Evolutionary conservation across 768 basidiomycete genomes (phyloP).

Genomic region (Boletellus ananiceps): DNA sequence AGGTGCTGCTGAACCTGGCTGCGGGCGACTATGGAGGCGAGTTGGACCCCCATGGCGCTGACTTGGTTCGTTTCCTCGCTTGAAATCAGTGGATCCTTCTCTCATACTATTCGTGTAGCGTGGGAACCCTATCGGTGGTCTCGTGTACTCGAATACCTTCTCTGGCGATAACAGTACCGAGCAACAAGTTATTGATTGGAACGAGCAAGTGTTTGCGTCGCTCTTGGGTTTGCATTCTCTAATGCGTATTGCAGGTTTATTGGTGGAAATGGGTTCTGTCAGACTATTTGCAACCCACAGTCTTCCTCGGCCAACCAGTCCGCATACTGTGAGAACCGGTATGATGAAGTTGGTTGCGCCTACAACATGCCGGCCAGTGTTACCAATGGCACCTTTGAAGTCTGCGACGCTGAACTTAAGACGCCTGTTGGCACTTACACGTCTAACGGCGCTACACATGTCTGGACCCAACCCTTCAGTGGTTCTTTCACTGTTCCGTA

Average conservation of each 20-base stretch:
- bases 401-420: constrained; percentile 63
- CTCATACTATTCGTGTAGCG: constrained; percentile 36
- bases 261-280: constrained; percentile 59
- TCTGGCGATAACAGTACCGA: constrained; percentile 41
- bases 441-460: constrained; percentile 36
- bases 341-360: constrained; percentile 64
- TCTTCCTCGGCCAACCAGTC: constrained; percentile 36
- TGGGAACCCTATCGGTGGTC: constrained; percentile 77
- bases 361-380: constrained; percentile 73
- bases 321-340: constrained; percentile 64
- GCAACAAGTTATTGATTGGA: constrained; percentile 64
- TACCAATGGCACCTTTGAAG: constrained; percentile 53
- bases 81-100: constrained; percentile 10
- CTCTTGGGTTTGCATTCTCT: background rate
- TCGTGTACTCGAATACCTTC: constrained; percentile 60
- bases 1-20: constrained; percentile 50
- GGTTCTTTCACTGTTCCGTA: constrained; percentile 37
- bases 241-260: constrained; percentile 45
- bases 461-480: constrained; percentile 41
- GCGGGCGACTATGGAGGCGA: constrained; percentile 66
- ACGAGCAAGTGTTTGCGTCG: constrained; percentile 38
- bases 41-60: constrained; percentile 73
- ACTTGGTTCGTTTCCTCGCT: constrained; percentile 37
- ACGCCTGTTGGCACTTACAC: constrained; percentile 53
- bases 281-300: constrained; percentile 65